A percentile compares a stretch with the other conserved stretches of the same genome.
phyloP scores from a whole-genome alignment of 805 yeast species.

The Sugiyamaella qingdaonensis region DNA sequence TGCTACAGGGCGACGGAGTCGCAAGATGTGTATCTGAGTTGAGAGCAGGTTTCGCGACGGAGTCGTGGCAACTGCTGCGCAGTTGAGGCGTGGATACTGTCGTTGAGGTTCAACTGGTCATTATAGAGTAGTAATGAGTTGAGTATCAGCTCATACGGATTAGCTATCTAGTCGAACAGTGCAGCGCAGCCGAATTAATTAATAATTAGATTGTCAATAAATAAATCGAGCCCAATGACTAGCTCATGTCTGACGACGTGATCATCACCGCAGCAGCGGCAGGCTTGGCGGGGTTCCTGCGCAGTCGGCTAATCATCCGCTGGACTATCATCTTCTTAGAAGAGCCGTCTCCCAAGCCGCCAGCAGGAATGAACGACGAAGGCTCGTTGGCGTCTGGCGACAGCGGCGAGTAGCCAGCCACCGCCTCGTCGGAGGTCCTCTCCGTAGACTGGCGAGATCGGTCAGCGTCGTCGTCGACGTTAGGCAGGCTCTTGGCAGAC shows the following conservation, averaged over 20 bases:
- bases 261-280: conserved; percentile 19
- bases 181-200: neutral
- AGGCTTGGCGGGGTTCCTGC: conserved; percentile 12
- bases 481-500: conserved; percentile 4
- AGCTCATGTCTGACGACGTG: conserved; percentile 21
- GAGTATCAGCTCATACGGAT: too few relatives aligned
- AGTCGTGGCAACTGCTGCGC: too few relatives aligned
- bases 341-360: conserved; percentile 13
- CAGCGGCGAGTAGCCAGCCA: neutral
- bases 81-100: too few relatives aligned
- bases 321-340: conserved; percentile 15
- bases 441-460: conserved; percentile 1
- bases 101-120: too few relatives aligned
- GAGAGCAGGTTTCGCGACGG: too few relatives aligned
- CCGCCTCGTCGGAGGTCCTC: neutral
- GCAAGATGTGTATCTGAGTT: too few relatives aligned
- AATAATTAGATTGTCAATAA: neutral
- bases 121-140: too few relatives aligned
- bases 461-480: conserved; percentile 1
- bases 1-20: too few relatives aligned
- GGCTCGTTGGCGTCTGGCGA: conserved; percentile 4
- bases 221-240: neutral
- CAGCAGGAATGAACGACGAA: conserved; percentile 16
- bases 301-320: conserved; percentile 18
- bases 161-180: too few relatives aligned